These are phyloP conservation scores for Aspergillus bertholletiae DNA, from an alignment of 495 filamentous ascomycete genomes.

Conservation along the genomic window DNA sequence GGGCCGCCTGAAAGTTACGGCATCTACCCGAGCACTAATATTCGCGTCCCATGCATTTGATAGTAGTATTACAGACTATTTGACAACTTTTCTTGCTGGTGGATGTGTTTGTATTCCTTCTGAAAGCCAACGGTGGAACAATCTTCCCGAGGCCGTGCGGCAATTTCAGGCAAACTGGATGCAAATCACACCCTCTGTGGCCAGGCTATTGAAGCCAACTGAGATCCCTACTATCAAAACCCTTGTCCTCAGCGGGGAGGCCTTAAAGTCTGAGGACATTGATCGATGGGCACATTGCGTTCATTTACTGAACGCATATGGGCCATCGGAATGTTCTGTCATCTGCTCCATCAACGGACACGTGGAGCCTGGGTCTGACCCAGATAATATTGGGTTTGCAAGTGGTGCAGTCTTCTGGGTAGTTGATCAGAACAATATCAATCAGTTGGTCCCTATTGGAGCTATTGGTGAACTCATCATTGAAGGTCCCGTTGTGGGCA, in stretches of 20 bases:
- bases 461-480: conserved; percentile 41
- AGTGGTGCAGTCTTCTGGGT: conserved; percentile 28
- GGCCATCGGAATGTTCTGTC: no score
- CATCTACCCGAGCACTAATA: conserved; percentile 43
- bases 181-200: conserved; percentile 30
- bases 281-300: conserved; percentile 10
- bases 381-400: conserved; percentile 20
- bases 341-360: no score
- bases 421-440: conserved; percentile 30
- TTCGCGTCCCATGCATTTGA: conserved; percentile 60
- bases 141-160: conserved; percentile 24
- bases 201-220: conserved; percentile 21
- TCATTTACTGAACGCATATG: no score
- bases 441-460: conserved; percentile 37
- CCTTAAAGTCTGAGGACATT: conserved; percentile 8
- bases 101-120: conserved; percentile 57
- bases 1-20: conserved; percentile 9
- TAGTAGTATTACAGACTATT: conserved; percentile 54
- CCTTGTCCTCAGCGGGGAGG: conserved; percentile 19
- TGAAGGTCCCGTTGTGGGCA: conserved; percentile 37
- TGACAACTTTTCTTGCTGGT: conserved; percentile 53
- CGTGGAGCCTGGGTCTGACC: not conserved
- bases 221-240: conserved; percentile 25
- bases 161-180: conserved; percentile 25
- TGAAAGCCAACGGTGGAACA: conserved; percentile 30